Base-by-base conservation (phyloP, 108 stramenopile species). In the Hondaea fermentalgiana region DNA sequence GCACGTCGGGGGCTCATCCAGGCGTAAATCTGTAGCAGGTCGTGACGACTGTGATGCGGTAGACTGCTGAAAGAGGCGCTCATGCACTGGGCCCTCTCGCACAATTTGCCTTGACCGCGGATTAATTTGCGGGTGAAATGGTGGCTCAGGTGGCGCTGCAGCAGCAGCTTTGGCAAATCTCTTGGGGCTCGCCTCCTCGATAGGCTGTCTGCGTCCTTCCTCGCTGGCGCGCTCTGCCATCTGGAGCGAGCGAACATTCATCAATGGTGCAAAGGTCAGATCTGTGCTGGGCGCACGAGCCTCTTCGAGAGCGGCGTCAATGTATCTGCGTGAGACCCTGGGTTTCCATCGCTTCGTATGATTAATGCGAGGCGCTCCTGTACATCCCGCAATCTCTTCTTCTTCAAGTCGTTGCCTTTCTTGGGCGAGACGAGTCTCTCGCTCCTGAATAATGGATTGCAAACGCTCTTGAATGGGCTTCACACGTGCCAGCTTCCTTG, bases 51-150 rank as follows among this genome's bases (percentile, higher is more conserved):
- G 64, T 16, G 64, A 69, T 17, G 42, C 42, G 25, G 64, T 69
- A 0, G 64, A 69, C 25, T 42, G 64, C 35, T 69, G 45, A 45
- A 45, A 83, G 17, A 83, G 49, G 6, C 76, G 76, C 76, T 83
- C 76, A 35, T 83, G 76, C 6, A 83, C 51, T 35, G 6, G 51
- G 23, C 51, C 76, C 49, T 53, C 51, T 23, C 76, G 76, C n/a
- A n/a, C 51, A 83, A 83, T 47, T 3, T 83, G 19, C 4, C 51
- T 83, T 12, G 76, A 83, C 6, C 76, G 76, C n/a, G 19, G 49
- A 53, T 83, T 83, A 16, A 83, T 83, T 53, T 83, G 45, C 49
- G 76, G 76, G 4, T 83, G 76, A 83, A 83, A 83, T 25, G 49
- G 19, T 17, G 51, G 76, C n/a, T 83, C 23, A 19, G 25, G 35